These are phyloP conservation scores for Lentinula aciculospora DNA, from an alignment of 768 basidiomycete genomes.

Conservation along the genomic window DNA sequence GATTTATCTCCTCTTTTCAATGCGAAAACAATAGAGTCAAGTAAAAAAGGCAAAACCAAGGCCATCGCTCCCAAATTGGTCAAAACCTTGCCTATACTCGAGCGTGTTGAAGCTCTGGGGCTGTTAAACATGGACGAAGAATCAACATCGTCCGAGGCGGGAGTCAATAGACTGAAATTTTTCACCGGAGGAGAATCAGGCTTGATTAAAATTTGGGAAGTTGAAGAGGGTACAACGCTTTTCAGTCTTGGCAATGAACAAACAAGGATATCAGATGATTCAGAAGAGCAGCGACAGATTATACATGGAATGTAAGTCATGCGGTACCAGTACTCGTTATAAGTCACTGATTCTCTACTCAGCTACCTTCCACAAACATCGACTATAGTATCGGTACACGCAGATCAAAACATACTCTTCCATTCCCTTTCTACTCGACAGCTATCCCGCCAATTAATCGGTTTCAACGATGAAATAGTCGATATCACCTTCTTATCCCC, in stretches of 20 bases:
- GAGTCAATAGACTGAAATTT: conserved; percentile 47
- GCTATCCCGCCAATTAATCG: conserved; percentile 78
- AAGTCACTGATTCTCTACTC: conserved; percentile 13
- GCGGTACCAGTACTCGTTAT: neutral
- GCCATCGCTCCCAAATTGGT: conserved; percentile 52
- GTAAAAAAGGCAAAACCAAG: conserved; percentile 42
- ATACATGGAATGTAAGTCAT: conserved; percentile 70
- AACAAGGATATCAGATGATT: conserved; percentile 37
- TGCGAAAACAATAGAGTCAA: conserved; percentile 7
- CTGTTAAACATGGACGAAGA: conserved; percentile 51
- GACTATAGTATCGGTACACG: conserved; percentile 78
- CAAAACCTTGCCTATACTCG: conserved; percentile 78
- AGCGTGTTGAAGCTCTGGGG: conserved; percentile 85
- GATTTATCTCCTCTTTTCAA: conserved; percentile 48
- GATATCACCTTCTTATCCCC: conserved; percentile 75
- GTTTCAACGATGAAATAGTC: conserved; percentile 97
- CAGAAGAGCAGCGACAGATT: conserved; percentile 84
- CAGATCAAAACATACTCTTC: conserved; percentile 95
- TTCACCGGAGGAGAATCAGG: conserved; percentile 94
- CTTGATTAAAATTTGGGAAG: conserved; percentile 81
- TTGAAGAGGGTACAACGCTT: conserved; percentile 53
- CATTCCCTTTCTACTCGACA: conserved; percentile 68
- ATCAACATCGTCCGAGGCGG: conserved; percentile 35
- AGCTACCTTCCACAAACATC: conserved; percentile 68
- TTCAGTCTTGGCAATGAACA: conserved; percentile 51